These are phyloP conservation scores for Pleurotus cornucopiae DNA, from an alignment of 768 basidiomycete genomes.

Conservation along the genomic window DNA sequence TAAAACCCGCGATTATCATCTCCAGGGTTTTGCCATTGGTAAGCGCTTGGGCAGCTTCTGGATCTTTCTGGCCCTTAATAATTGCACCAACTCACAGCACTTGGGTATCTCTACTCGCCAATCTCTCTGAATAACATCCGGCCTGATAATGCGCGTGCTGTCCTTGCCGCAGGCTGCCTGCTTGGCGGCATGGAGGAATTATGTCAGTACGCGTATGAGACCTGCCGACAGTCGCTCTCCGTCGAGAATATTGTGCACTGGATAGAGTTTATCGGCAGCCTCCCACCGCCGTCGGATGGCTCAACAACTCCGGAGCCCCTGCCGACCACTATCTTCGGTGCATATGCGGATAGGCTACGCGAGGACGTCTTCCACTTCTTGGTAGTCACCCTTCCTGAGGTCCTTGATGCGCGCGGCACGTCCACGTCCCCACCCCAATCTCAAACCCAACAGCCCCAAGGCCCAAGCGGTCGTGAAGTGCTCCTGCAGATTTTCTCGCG, in stretches of 20 bases:
- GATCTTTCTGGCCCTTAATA: conserved; percentile 13
- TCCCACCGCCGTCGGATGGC: conserved; percentile 48
- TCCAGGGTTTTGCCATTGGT: conserved; percentile 77
- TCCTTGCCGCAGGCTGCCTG: conserved; percentile 80
- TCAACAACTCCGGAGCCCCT: conserved; percentile 44
- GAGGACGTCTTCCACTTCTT: conserved; percentile 80
- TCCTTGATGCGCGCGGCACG: conserved; percentile 47
- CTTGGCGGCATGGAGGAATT: conserved; percentile 88
- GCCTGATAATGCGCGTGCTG: conserved; percentile 77
- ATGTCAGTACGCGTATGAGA: conserved; percentile 72
- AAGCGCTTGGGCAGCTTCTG: conserved; percentile 13
- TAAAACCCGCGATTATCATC: conserved; percentile 7
- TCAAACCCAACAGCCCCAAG: conserved; percentile 21
- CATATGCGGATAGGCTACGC: conserved; percentile 69
- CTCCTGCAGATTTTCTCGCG: conserved; percentile 71
- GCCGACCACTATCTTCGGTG: conserved; percentile 63
- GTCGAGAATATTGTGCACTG: conserved; percentile 72
- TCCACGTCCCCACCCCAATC: conserved; percentile 30
- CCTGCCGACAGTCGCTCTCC: conserved; percentile 72
- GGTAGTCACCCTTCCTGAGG: conserved; percentile 66
- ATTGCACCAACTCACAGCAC: conserved; percentile 37
- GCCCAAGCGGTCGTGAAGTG: conserved; percentile 58
- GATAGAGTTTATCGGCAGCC: conserved; percentile 70
- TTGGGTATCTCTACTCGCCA: conserved; percentile 79
- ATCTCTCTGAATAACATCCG: conserved; percentile 64